Percentiles rank a stretch among this genome's conserved stretches.
Conservation (phyloP, 345 rosid species). For the Eucalyptus marginata region DNA sequence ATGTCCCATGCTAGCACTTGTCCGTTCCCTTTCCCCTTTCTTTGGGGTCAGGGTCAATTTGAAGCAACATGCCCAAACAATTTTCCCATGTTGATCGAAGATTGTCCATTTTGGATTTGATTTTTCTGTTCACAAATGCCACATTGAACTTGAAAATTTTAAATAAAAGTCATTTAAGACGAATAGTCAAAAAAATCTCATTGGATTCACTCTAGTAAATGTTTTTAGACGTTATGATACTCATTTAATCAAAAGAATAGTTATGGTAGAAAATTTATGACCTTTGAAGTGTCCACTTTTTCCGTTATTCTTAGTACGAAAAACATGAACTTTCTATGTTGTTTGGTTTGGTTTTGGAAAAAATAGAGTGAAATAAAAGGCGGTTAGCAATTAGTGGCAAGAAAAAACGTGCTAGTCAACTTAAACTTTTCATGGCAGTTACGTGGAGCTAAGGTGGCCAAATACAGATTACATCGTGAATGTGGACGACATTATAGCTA, state of each 20-base stretch:
- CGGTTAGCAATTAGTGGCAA: neutral
- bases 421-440: neutral
- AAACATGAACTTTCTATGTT: neutral
- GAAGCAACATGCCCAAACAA: no score
- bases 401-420: neutral
- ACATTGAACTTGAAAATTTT: neutral
- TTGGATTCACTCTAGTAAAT: neutral
- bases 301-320: neutral
- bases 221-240: neutral
- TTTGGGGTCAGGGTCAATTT: no score
- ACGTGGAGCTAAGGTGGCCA: neutral
- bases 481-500: neutral
- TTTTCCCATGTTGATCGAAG: no score
- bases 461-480: neutral
- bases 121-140: no score
- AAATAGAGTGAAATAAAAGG: neutral
- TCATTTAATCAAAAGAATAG: neutral
- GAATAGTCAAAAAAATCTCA: neutral
- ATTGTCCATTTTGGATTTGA: no score
- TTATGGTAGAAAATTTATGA: neutral
- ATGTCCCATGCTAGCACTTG: no score
- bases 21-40: no score
- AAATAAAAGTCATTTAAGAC: neutral
- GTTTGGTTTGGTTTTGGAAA: neutral
- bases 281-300: neutral